These are phyloP conservation scores for Heliosperma pusillum DNA, from an alignment of 148 eudicot species.

Conservation along the genomic window DNA sequence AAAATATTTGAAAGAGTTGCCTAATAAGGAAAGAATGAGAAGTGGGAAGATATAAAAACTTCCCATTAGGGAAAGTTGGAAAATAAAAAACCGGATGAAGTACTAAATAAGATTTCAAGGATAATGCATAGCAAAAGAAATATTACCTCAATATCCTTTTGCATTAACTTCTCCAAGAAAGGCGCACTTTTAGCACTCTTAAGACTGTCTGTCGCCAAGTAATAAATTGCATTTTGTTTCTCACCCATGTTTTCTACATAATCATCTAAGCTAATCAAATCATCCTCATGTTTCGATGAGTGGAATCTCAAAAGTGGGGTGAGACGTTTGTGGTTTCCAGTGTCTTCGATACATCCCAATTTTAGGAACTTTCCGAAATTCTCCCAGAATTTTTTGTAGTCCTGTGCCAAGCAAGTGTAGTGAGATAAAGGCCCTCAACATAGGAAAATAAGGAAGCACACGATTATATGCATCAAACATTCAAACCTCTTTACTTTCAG, in stretches of 20 bases:
- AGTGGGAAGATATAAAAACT: too few species aligned
- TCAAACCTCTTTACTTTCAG: slow-evolving; percentile 86
- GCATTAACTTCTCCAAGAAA: slow-evolving; percentile 87
- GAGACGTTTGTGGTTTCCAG: slow-evolving; percentile 91
- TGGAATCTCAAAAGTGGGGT: slow-evolving; percentile 76
- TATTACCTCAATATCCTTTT: slow-evolving; percentile 76
- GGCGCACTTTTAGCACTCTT: slow-evolving; percentile 96
- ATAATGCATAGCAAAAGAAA: too few species aligned
- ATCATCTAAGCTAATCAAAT: slow-evolving; percentile 85
- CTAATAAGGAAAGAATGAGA: too few species aligned
- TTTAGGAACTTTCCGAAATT: slow-evolving; percentile 92
- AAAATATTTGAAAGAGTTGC: too few species aligned
- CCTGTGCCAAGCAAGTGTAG: slow-evolving; percentile 28
- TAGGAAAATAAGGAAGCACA: background rate
- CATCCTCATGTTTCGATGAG: slow-evolving; percentile 88
- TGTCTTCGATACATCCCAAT: slow-evolving; percentile 92
- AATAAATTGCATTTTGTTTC: slow-evolving; percentile 92
- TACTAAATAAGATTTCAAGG: too few species aligned
- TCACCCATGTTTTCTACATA: slow-evolving; percentile 96
- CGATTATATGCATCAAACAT: slow-evolving; percentile 40
- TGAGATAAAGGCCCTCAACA: background rate
- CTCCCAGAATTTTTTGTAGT: slow-evolving; percentile 98
- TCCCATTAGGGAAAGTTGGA: too few species aligned
- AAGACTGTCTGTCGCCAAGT: slow-evolving; percentile 91
- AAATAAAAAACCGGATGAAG: too few species aligned